Base-by-base conservation (phyloP, 257 asterid genomes). In the Petrea volubilis region DNA sequence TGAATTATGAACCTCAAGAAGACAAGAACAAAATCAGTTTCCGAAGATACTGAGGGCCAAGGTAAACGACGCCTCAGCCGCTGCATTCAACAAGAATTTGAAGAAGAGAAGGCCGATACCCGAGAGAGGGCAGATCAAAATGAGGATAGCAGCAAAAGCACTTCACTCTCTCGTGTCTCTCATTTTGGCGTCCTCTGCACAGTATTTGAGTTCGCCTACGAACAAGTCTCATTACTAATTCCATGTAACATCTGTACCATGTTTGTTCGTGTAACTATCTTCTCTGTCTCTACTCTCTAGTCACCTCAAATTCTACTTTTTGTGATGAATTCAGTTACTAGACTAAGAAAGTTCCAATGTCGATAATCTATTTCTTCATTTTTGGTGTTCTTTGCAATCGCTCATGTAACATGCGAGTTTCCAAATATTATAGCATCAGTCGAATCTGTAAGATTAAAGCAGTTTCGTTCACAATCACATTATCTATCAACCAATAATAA, bases 111-210 rank as follows among this genome's bases (percentile, higher is more conserved):
- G 81, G 29, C 36, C 67, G 0, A 27, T 71, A 18, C 88, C 88
- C 0, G 79, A 53, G 56, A 64, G 88, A 36, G 91, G 88, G 58
- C 80, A 80, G 28, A 77, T 81, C 73, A 86, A 81, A 73, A 73
- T 68, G 51, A 81, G 77, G 67, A 83, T 83, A 36, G 88, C 80
- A 33, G 64, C 84, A 2, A 75, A 76, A 67, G 87, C 81, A 20
- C 69, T 77, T n/a, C 82, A 72, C 0, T 77, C 73, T 28, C 60
- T 86, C 0, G 70, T 66, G 12, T 74, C 82, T 6, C 77, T 74
- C 31, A 59, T 82, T 60, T 64, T 63, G 11, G 33, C 78, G 18
- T 67, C 47, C 31, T 53, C 80, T n/a, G 40, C 67, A 44, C 71
- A 24, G 51, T 31, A 49, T 70, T 70, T 67, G 49, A 44, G 66